Evolutionary conservation across 495 filamentous ascomycete species (phyloP), one percentile per base, ranked within the genome.

Genomic region (Penicillium fimorum): DNA sequence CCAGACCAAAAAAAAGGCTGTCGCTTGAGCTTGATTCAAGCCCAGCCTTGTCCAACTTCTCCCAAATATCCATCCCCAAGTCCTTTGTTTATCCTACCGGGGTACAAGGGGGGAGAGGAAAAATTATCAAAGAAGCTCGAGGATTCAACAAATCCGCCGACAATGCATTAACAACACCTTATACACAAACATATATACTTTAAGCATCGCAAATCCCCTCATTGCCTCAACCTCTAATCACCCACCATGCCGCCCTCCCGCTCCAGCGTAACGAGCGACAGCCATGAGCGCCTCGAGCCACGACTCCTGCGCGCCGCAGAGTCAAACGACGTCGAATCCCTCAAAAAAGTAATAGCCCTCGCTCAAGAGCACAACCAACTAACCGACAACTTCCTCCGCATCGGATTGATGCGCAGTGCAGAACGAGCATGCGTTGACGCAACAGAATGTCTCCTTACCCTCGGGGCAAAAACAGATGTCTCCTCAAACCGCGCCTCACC

Each of bases 261-360:
- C 47, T 76, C 76, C 18, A 76, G 69, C 56, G 62, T 75, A 37
- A 64, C 67, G 13, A 76, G 72, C 58, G 72, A 76, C 50, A 65
- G 61, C 58, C 68, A 74, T 56, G 77, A 79, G 32, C 76, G 81
- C 29, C 69, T 82, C 41, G 81, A 84, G 52, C 80, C 78, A 8
- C 73, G 76, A 9, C 67, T 84, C n/a, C 70, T 82, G 1, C 77
- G 78, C 47, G 79, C 81, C 4, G 76, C 73, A 24, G 78, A 79
- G 43, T 69, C 70, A 40, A 69, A 79, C 55, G 63, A 78, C 46
- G 22, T 71, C 27, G 66, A 75, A 6, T 51, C 68, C 5, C 67
- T 80, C 13, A 59, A 56, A 4, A 62, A 70, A 12, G 68, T 78
- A 7, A 63, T 82, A 52, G 64, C 69, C 7, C 53, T 69, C 3